Conservation (phyloP, 2,329 filamentous ascomycete genomes). For the Aspergillus alliaceus region DNA sequence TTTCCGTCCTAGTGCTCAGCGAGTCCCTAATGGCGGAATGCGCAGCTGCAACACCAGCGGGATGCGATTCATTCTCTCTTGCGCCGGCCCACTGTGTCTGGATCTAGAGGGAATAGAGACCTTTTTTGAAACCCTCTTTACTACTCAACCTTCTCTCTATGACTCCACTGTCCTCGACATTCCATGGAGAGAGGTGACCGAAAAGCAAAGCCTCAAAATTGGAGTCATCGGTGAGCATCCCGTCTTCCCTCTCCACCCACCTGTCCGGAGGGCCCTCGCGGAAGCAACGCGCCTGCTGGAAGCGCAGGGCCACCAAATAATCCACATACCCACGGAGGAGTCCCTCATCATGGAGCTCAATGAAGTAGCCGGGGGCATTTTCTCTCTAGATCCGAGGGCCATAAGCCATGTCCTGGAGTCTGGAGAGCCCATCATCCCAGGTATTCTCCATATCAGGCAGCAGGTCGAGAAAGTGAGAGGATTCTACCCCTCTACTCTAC, state of each 20-base stretch:
- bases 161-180: slow-evolving; percentile 22
- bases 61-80: slow-evolving; percentile 22
- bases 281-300: slow-evolving; percentile 39
- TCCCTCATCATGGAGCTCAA: slow-evolving; percentile 13
- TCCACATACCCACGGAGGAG: slow-evolving; percentile 28
- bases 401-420: slow-evolving; percentile 17
- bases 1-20: slow-evolving; percentile 29
- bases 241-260: slow-evolving; percentile 50
- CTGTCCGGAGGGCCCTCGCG: slow-evolving; percentile 46
- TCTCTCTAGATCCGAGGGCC: slow-evolving; percentile 20
- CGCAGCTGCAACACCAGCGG: slow-evolving; percentile 17
- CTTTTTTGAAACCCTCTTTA: slow-evolving; percentile 15
- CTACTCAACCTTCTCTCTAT: slow-evolving; percentile 13
- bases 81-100: slow-evolving; percentile 19
- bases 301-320: slow-evolving; percentile 46
- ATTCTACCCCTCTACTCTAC: not conserved
- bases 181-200: slow-evolving; percentile 18
- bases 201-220: slow-evolving; percentile 38
- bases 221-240: slow-evolving; percentile 50
- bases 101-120: slow-evolving; percentile 19
- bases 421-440: slow-evolving; percentile 27
- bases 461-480: slow-evolving; percentile 8
- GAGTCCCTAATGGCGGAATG: slow-evolving; percentile 24
- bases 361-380: slow-evolving; percentile 24
- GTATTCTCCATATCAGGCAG: slow-evolving; percentile 9